These are phyloP conservation scores for Ambispora gerdemannii DNA, from an alignment of 192 early-diverging fungal species.

Conservation along the genomic window DNA sequence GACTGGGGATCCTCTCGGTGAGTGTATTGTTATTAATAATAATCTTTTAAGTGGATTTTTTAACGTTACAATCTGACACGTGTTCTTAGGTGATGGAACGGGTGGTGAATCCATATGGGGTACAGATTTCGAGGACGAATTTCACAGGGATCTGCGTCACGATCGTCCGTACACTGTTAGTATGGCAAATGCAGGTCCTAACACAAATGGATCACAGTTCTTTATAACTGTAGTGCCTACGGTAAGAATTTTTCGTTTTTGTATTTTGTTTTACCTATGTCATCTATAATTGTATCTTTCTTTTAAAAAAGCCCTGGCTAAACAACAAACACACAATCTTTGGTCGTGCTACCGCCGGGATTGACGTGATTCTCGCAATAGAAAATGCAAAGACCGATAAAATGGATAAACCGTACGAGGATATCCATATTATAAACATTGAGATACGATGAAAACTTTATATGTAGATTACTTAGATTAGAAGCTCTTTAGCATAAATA, in stretches of 20 bases:
- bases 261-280: slow-evolving; percentile 32
- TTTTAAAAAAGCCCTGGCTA: slow-evolving; percentile 77
- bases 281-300: neutral
- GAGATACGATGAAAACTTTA: slow-evolving; percentile 57
- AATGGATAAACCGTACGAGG: slow-evolving; percentile 84
- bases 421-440: slow-evolving; percentile 73
- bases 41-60: slow-evolving; percentile 19
- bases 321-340: slow-evolving; percentile 97
- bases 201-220: slow-evolving; percentile 92
- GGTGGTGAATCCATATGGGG: slow-evolving; percentile 94
- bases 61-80: neutral
- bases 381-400: slow-evolving; percentile 81
- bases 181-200: slow-evolving; percentile 92
- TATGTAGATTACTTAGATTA: no score
- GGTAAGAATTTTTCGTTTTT: slow-evolving; percentile 45
- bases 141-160: slow-evolving; percentile 73
- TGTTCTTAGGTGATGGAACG: slow-evolving; percentile 75
- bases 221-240: slow-evolving; percentile 92
- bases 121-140: slow-evolving; percentile 92
- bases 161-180: slow-evolving; percentile 88
- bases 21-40: slow-evolving; percentile 8
- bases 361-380: slow-evolving; percentile 89
- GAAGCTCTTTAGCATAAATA: no score
- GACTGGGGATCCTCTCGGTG: slow-evolving; percentile 81
- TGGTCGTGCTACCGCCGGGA: slow-evolving; percentile 83